Percentiles rank a stretch among this genome's conserved stretches.
Conservation (phyloP, 1,139 yeast species). For the Debaryomyces subglobosus region DNA sequence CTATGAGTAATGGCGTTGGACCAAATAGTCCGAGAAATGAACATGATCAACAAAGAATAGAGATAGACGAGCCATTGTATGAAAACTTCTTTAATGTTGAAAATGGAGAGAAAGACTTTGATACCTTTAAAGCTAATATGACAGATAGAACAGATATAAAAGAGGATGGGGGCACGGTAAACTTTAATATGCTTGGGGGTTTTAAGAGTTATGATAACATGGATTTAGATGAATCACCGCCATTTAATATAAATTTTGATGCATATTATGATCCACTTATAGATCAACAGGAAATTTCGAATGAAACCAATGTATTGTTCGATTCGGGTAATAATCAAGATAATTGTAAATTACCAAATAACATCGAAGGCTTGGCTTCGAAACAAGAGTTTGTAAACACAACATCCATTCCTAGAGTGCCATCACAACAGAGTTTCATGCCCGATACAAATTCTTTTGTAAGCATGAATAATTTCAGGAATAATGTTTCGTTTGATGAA, state of each 20-base stretch:
- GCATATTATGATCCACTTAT: slow-evolving; percentile 22
- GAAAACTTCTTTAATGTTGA: slow-evolving; percentile 5
- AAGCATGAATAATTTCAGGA: neutral
- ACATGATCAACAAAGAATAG: neutral
- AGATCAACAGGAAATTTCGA: slow-evolving; percentile 1
- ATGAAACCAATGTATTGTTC: slow-evolving; percentile 1
- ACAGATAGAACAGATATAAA: neutral
- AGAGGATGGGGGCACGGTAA: neutral
- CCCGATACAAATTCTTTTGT: neutral
- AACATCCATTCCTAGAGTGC: neutral
- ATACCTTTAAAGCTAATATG: neutral
- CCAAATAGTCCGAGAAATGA: neutral
- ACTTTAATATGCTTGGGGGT: slow-evolving; percentile 36
- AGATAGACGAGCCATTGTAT: neutral
- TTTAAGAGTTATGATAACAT: slow-evolving; percentile 30
- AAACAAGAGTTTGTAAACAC: neutral
- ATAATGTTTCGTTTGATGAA: slow-evolving; percentile 6
- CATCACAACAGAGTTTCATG: slow-evolving; percentile 3
- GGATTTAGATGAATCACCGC: slow-evolving; percentile 47
- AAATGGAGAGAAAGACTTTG: neutral
- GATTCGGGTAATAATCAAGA: neutral
- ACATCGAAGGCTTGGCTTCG: neutral
- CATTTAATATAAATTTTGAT: slow-evolving; percentile 43
- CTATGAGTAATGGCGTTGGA: neutral
- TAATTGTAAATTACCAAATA: neutral